Base-by-base conservation (phyloP, 345 rosid species). In the Dimocarpus longan region DNA sequence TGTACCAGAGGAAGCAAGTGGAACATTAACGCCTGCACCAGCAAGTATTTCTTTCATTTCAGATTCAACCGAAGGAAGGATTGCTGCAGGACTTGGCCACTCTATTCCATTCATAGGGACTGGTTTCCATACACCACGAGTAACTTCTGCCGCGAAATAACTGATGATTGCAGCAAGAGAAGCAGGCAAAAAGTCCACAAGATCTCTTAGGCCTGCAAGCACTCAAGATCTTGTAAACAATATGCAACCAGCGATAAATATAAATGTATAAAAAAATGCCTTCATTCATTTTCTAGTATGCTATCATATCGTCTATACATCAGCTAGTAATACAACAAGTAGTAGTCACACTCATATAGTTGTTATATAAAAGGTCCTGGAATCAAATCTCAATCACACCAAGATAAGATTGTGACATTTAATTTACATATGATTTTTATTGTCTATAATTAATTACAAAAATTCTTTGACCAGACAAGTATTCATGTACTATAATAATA, bases 51-150 rank as follows among this genome's bases (percentile, higher is more conserved):
- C 85, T 74, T 85, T 87, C 74, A 91, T 87, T 82, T 91, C 90
- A 75, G 85, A 86, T 67, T 87, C 87, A 73, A 91, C 67, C 48
- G 82, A 76, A 5, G 89, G 70, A 77, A 91, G 88, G 54, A 75
- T 76, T 54, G 84, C 75, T 26, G 88, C 80, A 50, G 95, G 95
- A 87, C 93, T 91, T 37, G 95, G 95, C 95, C 95, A 91, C 71
- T 91, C 95, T 44, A 78, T 87, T 78, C 95, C 95, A 82, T 91
- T 91, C 93, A 91, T 91, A 9, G 85, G 87, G 70, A 89, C 95
- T 71, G 85, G 87, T 81, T 88, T 87, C 95, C 93, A 89, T 26
- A 84, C 79, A 66, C 93, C 95, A 56, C 93, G 91, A 70, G 83
- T 89, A 40, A 87, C 80, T 83, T 91, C 95, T 39, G 93, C 93